These are phyloP conservation scores for Fragaria vesca DNA, from an alignment of 306 rosid genomes.

Conservation along the genomic window DNA sequence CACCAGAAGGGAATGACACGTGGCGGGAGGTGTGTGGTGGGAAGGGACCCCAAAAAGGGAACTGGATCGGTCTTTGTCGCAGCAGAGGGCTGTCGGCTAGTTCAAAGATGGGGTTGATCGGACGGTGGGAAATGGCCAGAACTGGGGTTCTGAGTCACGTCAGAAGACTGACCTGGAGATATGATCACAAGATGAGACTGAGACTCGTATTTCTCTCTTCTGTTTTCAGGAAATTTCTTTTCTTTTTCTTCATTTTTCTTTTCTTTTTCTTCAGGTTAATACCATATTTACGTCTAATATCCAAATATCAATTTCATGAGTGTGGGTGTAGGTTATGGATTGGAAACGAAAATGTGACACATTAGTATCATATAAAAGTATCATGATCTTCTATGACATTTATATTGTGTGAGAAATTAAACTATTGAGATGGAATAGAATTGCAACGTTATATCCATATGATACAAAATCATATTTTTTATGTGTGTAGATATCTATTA, in stretches of 20 bases:
- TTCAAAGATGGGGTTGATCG: slow-evolving; percentile 25
- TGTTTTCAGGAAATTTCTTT: background rate
- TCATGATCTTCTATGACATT: background rate
- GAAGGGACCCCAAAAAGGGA: slow-evolving; percentile 42
- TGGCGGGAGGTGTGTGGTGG: slow-evolving; percentile 1
- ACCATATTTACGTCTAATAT: too few species aligned
- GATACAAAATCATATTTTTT: too few species aligned
- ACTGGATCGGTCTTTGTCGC: slow-evolving; percentile 84
- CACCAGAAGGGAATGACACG: slow-evolving; percentile 14
- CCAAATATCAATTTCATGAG: too few species aligned
- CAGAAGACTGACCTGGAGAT: slow-evolving; percentile 6
- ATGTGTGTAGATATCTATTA: too few species aligned
- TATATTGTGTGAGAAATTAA: background rate
- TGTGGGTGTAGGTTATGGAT: too few species aligned
- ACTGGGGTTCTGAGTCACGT: slow-evolving; percentile 17
- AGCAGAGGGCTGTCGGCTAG: slow-evolving; percentile 40
- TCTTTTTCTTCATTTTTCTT: too few species aligned
- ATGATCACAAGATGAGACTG: background rate
- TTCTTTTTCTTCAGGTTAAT: too few species aligned
- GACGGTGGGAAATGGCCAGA: slow-evolving; percentile 40
- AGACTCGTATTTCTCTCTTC: background rate
- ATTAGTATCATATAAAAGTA: background rate
- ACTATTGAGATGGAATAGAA: background rate
- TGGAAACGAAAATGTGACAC: background rate
- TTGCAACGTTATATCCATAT: too few species aligned